Base-by-base conservation (phyloP, 257 asterid species). In the Linderniella brevidens region DNA sequence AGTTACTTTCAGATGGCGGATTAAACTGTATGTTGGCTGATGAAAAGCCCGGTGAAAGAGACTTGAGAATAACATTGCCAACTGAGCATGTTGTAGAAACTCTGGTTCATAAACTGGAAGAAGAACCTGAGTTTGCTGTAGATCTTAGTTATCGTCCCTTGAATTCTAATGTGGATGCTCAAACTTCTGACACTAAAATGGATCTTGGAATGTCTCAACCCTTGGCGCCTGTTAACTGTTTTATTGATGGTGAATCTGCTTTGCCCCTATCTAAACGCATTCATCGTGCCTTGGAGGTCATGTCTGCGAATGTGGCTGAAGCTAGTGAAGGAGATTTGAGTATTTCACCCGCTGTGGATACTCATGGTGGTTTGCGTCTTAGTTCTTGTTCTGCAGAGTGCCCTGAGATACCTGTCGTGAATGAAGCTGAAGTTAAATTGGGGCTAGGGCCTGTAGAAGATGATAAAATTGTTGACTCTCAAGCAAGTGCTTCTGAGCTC, bases 261-360 rank as follows among this genome's bases (percentile, higher is more conserved):
- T 80, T 88, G 50, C 98, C 98, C 64, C 98, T 95, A 50, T 88
- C 94, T 4, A 88, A 88, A 63, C 88, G 98, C 38, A 65, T 88
- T 29, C 90, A 84, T 56, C 93, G 98, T 58, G 98, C 98, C 37
- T 56, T 88, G 71, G 90, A 88, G 61, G 98, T 95, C 65, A 88
- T 88, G 98, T 88, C 92, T 41, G 98, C 95, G 46, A 78, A 88
- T 63, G 95, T 64, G 53, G 84, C 90, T 43, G 98, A 84, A 64
- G 79, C 67, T 62, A 38, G 58, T 61, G 64, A 66, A 57, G 67
- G 62, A 38, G 64, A 68, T 64, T 55, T 66, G 39, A 59, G 41
- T 58, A 44, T 51, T 51, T 68, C 60, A 6, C 56, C 66, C 4
- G 41, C 44, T 37, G 57, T 48, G 47, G 50, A 65, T 55, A 44